These are phyloP conservation scores for Candida dendrica DNA, from an alignment of 805 yeast species.

Conservation along the genomic window DNA sequence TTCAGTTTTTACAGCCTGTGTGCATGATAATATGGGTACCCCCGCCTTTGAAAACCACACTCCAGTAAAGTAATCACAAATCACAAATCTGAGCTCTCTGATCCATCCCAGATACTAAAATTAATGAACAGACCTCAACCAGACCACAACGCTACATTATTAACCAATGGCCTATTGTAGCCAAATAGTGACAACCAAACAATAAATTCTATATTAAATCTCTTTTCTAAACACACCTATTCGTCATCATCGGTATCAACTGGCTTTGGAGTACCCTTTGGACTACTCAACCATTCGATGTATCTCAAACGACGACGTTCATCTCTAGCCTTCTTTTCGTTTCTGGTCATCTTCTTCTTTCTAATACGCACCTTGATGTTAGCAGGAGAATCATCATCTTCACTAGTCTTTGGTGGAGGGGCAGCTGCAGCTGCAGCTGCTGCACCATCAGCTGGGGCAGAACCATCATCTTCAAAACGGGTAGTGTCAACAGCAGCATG, in stretches of 20 bases:
- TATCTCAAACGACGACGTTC: constrained; percentile 93
- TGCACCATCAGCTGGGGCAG: constrained; percentile 39
- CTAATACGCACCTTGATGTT: constrained; percentile 86
- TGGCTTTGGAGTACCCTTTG: constrained; percentile 97
- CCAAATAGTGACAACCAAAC: too few species aligned
- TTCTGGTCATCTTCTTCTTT: constrained; percentile 97
- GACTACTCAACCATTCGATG: constrained; percentile 89
- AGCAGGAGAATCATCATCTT: constrained; percentile 88
- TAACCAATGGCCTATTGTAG: too few species aligned
- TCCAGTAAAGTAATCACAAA: too few species aligned
- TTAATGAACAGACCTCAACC: too few species aligned
- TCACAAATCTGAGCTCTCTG: too few species aligned
- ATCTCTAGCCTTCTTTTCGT: constrained; percentile 85
- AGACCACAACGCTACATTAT: too few species aligned
- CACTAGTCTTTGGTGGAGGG: constrained; percentile 35
- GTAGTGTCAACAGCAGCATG: constrained; percentile 64
- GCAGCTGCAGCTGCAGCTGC: constrained; percentile 42
- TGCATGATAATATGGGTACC: too few species aligned
- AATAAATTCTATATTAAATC: too few species aligned
- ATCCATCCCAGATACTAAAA: too few species aligned
- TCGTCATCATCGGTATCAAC: constrained; percentile 91
- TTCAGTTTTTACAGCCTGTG: too few species aligned
- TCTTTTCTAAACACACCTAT: neutral
- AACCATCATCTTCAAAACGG: constrained; percentile 77
- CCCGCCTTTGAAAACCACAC: too few species aligned